Evolutionary conservation across 2,329 filamentous ascomycete species (phyloP).

Genomic region (Phyllosticta citriasiana): DNA sequence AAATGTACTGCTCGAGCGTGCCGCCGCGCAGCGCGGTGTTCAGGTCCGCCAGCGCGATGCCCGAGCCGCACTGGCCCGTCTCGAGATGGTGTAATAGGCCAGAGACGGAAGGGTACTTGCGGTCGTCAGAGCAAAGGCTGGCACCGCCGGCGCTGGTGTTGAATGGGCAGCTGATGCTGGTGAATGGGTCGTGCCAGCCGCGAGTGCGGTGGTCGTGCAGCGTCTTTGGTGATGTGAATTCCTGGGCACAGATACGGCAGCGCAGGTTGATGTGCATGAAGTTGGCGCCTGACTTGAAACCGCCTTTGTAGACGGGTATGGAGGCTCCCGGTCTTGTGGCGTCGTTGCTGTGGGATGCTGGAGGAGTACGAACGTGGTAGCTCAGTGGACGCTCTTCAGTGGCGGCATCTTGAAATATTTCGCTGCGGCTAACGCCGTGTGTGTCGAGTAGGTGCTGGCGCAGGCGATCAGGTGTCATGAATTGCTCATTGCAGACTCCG

Average conservation of each 20-base stretch:
- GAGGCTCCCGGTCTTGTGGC: background rate
- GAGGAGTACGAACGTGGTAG: background rate
- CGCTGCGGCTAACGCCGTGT: constrained; percentile 1
- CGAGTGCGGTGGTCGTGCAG: constrained; percentile 10
- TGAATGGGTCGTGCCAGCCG: constrained; percentile 9
- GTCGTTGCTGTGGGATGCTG: background rate
- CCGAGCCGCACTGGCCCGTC: constrained; percentile 2
- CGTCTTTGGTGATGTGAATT: constrained; percentile 10
- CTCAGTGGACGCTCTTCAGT: constrained; percentile 1
- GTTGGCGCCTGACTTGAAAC: constrained; percentile 8
- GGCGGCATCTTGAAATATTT: constrained; percentile 1
- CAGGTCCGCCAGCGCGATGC: constrained; percentile 1
- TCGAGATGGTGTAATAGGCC: constrained; percentile 9
- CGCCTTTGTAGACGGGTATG: constrained; percentile 4
- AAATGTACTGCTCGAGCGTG: constrained; percentile 5
- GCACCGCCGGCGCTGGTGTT: background rate
- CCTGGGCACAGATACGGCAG: constrained; percentile 4
- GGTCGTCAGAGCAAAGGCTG: background rate
- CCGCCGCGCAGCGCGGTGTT: constrained; percentile 4
- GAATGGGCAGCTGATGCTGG: constrained; percentile 6
- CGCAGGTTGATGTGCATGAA: constrained; percentile 8
- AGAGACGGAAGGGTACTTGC: background rate
- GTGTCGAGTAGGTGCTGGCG: constrained; percentile 7
- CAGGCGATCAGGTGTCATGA: constrained; percentile 9
- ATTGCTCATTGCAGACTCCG: constrained; percentile 4